phyloP scores from a whole-genome alignment of 2,329 filamentous ascomycete species.

The Coniella lustricola region DNA sequence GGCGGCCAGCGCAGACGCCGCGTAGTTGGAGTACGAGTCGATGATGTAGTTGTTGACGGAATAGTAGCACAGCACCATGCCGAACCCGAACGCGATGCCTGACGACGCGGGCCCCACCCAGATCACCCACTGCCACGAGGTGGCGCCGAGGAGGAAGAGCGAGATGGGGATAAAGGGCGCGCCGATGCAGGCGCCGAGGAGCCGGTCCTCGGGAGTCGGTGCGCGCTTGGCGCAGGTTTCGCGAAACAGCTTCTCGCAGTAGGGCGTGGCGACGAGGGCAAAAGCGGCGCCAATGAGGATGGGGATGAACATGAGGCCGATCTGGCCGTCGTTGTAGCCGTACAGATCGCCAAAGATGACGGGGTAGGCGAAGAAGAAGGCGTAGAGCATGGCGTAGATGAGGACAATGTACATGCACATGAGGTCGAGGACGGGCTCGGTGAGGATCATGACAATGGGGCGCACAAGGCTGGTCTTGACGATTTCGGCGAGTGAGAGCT shows the following conservation, averaged over 20 bases:
- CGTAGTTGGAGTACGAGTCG: conserved; percentile 49
- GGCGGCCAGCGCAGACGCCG: conserved; percentile 50
- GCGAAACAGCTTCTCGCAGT: not conserved
- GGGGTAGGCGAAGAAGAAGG: conserved; percentile 2
- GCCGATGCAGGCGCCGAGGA: conserved; percentile 56
- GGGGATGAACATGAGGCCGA: conserved; percentile 28
- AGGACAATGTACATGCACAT: conserved; percentile 1
- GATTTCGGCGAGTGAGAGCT: not conserved
- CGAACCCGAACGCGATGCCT: conserved; percentile 27
- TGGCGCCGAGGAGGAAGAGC: conserved; percentile 65
- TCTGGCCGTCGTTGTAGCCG: not conserved
- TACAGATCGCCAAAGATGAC: not conserved
- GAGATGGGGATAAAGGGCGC: conserved; percentile 55
- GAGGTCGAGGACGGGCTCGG: conserved; percentile 2
- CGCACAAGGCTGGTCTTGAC: conserved; percentile 1
- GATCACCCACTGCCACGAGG: conserved; percentile 44
- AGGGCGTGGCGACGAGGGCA: conserved; percentile 21
- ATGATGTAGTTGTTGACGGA: conserved; percentile 47
- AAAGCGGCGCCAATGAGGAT: conserved; percentile 31
- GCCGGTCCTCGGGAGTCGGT: conserved; percentile 44
- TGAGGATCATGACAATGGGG: not conserved
- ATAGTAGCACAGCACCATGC: conserved; percentile 47
- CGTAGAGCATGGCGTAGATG: conserved; percentile 3
- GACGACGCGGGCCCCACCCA: conserved; percentile 38
- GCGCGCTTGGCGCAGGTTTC: not conserved